Percentiles rank a stretch among this genome's conserved stretches.
phyloP scores from a whole-genome alignment of 1,139 yeast species.

The Saccharomyces hybrid region DNA sequence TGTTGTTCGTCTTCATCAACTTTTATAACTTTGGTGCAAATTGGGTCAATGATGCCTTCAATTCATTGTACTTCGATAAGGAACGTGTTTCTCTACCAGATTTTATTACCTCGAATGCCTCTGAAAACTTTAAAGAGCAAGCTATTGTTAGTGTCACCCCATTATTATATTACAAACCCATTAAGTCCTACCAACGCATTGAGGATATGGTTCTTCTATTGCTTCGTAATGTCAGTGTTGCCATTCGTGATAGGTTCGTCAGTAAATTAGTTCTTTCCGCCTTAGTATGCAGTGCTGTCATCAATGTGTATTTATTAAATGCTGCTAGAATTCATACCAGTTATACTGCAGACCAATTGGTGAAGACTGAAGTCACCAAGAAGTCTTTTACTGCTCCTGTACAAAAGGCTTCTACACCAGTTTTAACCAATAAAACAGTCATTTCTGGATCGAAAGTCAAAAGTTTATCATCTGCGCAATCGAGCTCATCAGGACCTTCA shows the following conservation, averaged over 20 bases:
- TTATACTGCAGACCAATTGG: constrained; percentile 25
- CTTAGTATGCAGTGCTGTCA: constrained; percentile 66
- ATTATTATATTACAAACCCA: constrained; percentile 61
- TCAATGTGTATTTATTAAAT: constrained; percentile 77
- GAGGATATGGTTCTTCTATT: constrained; percentile 56
- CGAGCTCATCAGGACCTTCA: constrained; percentile 2
- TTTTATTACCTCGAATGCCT: constrained; percentile 17
- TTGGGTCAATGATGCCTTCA: constrained; percentile 53
- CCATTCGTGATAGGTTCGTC: constrained; percentile 77
- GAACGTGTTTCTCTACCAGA: constrained; percentile 19
- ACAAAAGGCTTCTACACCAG: neutral
- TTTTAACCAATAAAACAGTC: neutral
- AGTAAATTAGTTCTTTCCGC: constrained; percentile 71
- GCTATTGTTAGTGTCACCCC: constrained; percentile 63
- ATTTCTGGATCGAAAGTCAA: neutral
- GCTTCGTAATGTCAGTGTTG: constrained; percentile 53
- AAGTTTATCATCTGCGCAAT: neutral
- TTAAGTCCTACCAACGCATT: constrained; percentile 52
- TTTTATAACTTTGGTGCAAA: constrained; percentile 65
- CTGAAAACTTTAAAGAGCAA: constrained; percentile 15
- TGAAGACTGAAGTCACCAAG: constrained; percentile 1
- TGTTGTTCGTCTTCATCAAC: constrained; percentile 64
- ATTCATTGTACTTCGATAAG: constrained; percentile 32
- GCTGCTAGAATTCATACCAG: constrained; percentile 55
- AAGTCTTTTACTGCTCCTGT: neutral